Evolutionary conservation across 805 yeast species (phyloP).

Genomic region (Sugiyamaella lignohabitans): DNA sequence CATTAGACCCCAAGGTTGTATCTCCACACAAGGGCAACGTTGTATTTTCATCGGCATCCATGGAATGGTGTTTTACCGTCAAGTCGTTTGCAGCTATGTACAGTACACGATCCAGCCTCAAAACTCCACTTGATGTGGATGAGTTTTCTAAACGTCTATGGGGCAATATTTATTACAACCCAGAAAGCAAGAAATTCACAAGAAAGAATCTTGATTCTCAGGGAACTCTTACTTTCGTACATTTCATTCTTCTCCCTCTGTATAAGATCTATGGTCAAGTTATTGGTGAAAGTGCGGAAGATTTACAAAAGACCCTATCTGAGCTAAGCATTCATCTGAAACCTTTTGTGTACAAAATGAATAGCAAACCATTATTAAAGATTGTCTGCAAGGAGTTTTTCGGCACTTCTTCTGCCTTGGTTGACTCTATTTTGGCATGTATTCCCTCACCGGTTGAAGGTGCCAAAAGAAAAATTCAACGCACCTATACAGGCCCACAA

Average conservation of each 20-base stretch:
- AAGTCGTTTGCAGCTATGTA: conserved; percentile 56
- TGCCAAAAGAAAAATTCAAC: conserved; percentile 25
- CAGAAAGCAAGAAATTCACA: conserved; percentile 39
- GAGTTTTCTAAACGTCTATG: conserved; percentile 55
- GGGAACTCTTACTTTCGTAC: conserved; percentile 44
- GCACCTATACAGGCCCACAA: conserved; percentile 30
- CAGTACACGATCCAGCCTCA: conserved; percentile 21
- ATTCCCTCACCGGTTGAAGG: conserved; percentile 37
- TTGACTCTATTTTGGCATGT: conserved; percentile 39
- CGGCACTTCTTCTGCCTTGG: conserved; percentile 43
- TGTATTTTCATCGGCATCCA: conserved; percentile 62
- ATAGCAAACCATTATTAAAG: conserved; percentile 53
- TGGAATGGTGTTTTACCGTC: conserved; percentile 60
- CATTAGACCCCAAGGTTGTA: conserved; percentile 28
- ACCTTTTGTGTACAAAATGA: conserved; percentile 34
- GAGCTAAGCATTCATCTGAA: conserved; percentile 41
- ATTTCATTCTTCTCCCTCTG: conserved; percentile 68
- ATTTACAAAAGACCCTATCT: conserved; percentile 41
- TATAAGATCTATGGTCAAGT: conserved; percentile 66
- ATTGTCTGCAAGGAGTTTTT: conserved; percentile 52
- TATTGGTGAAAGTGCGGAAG: conserved; percentile 44
- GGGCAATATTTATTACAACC: conserved; percentile 63
- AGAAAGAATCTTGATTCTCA: background rate
- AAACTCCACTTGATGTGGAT: conserved; percentile 31
- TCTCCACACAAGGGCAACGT: conserved; percentile 66